A percentile compares a stretch with the other conserved stretches of the same genome.
Conservation (phyloP, 768 basidiomycete species). For the Boletus rubroflammeus region DNA sequence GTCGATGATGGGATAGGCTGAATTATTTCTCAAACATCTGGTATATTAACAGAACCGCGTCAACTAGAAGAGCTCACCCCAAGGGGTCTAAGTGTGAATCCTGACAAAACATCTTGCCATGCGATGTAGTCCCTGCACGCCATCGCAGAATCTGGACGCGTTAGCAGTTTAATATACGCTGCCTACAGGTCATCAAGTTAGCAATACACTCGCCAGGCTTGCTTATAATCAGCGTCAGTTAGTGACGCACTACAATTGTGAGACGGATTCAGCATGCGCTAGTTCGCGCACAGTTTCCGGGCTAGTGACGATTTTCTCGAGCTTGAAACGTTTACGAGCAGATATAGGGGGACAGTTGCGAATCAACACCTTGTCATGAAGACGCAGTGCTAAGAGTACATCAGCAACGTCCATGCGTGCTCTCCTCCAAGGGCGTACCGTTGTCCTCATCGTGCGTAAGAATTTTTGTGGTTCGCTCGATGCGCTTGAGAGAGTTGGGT, state of each 20-base stretch:
- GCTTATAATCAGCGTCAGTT: neutral
- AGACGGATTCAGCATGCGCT: conserved; percentile 13
- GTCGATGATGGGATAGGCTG: neutral
- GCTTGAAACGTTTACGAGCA: conserved; percentile 69
- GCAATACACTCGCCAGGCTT: neutral
- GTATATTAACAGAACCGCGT: conserved; percentile 11
- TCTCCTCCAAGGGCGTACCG: conserved; percentile 41
- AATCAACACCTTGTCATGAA: conserved; percentile 71
- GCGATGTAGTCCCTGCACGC: neutral
- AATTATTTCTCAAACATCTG: conserved; percentile 3
- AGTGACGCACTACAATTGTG: neutral
- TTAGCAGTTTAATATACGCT: neutral
- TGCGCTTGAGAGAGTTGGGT: conserved; percentile 43
- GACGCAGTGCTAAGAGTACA: conserved; percentile 48
- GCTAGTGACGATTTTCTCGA: conserved; percentile 65
- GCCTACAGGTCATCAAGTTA: neutral
- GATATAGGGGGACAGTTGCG: conserved; percentile 81
- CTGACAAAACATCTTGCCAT: neutral
- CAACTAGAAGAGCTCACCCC: conserved; percentile 16
- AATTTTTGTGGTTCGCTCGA: conserved; percentile 74
- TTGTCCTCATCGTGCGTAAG: conserved; percentile 73
- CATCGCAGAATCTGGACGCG: neutral
- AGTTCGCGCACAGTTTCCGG: conserved; percentile 60
- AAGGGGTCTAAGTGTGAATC: neutral
- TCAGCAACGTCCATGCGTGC: conserved; percentile 4